Evolutionary conservation across 2,329 filamentous ascomycete genomes (phyloP).

Genomic region (Calonectria pauciramosa): DNA sequence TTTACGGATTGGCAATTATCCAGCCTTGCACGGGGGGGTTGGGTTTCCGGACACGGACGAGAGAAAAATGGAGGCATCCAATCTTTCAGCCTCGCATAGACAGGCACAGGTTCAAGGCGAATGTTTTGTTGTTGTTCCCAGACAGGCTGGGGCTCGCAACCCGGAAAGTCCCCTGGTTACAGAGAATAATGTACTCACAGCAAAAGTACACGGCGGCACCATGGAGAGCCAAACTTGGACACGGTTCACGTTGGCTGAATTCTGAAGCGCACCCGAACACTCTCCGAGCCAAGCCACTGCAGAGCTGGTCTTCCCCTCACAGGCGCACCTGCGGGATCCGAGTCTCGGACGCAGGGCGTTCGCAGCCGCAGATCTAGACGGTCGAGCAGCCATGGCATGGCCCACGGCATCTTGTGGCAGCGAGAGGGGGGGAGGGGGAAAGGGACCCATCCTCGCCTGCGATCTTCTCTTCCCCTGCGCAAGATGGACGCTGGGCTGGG

Average conservation of each 20-base stretch:
- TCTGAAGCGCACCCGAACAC: background rate
- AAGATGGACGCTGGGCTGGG: background rate
- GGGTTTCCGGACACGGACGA: background rate
- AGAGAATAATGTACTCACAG: background rate
- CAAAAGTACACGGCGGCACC: too few species aligned
- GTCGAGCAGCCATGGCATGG: background rate
- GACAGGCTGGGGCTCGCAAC: background rate
- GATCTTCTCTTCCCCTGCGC: constrained; percentile 9
- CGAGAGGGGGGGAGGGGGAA: background rate
- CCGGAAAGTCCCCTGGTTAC: too few species aligned
- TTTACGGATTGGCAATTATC: background rate
- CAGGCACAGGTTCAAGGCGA: background rate
- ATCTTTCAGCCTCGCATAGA: background rate
- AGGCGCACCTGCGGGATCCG: background rate
- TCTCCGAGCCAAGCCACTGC: background rate
- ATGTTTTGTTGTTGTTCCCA: background rate
- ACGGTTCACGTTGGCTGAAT: background rate
- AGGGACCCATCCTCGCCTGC: background rate
- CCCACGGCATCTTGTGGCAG: background rate
- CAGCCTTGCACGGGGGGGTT: too few species aligned
- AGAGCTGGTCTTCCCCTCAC: background rate
- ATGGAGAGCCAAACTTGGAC: background rate
- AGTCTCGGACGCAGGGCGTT: constrained; percentile 13
- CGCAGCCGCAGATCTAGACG: background rate
- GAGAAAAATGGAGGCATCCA: too few species aligned